phyloP scores from a whole-genome alignment of 2,329 filamentous ascomycete genomes.

The Botrytis tulipae region DNA sequence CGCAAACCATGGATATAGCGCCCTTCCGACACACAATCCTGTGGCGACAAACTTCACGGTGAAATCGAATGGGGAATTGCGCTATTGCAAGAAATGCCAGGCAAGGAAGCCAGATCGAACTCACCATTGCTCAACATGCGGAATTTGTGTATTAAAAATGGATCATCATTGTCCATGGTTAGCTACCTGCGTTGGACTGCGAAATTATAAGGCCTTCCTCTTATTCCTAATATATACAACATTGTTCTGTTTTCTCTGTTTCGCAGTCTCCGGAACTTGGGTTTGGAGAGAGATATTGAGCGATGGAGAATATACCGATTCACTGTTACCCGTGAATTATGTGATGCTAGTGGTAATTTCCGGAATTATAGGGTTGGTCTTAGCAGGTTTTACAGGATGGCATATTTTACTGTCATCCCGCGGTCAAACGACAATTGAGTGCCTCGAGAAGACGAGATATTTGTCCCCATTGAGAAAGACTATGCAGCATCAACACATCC shows the following conservation, averaged over 20 bases:
- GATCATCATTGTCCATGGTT: slow-evolving; percentile 99
- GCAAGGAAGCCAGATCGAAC: slow-evolving; percentile 90
- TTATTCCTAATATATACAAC: slow-evolving; percentile 89
- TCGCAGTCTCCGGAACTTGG: slow-evolving; percentile 75
- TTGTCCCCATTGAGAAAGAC: slow-evolving; percentile 73
- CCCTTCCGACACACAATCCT: slow-evolving; percentile 68
- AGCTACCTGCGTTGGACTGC: slow-evolving; percentile 88
- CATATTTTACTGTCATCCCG: slow-evolving; percentile 77
- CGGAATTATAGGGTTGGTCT: slow-evolving; percentile 86
- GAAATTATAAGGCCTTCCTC: slow-evolving; percentile 94
- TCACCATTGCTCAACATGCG: slow-evolving; percentile 95
- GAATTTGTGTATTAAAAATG: slow-evolving; percentile 96
- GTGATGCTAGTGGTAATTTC: slow-evolving; percentile 83
- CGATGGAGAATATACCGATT: slow-evolving; percentile 69
- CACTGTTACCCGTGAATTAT: slow-evolving; percentile 83
- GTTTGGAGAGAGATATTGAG: slow-evolving; percentile 79
- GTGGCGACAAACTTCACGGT: slow-evolving; percentile 78
- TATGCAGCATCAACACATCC: slow-evolving; percentile 61
- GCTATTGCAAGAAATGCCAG: slow-evolving; percentile 98
- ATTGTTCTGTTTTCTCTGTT: slow-evolving; percentile 79
- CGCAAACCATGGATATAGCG: slow-evolving; percentile 66
- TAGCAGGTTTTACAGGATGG: slow-evolving; percentile 88
- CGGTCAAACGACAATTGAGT: slow-evolving; percentile 93
- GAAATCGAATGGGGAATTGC: slow-evolving; percentile 80
- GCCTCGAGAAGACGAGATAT: slow-evolving; percentile 92